A percentile compares a stretch with the other conserved stretches of the same genome.
phyloP scores from a whole-genome alignment of 129 eudicot species.

The Calendula officinalis region DNA sequence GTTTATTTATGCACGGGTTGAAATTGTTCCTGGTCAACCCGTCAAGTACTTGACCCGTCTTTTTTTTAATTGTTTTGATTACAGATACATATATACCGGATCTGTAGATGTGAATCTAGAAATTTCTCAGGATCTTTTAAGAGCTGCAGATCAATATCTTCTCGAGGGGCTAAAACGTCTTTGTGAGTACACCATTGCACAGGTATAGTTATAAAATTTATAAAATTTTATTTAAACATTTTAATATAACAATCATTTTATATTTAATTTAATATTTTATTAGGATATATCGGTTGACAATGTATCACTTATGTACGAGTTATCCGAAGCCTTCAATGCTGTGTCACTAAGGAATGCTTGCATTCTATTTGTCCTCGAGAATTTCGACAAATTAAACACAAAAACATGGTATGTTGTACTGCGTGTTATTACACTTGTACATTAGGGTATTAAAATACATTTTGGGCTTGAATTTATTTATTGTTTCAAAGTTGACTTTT shows the following conservation, averaged over 20 bases:
- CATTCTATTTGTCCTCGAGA: conserved; percentile 55
- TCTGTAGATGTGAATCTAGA: conserved; percentile 51
- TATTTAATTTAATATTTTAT: background rate
- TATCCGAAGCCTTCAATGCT: conserved; percentile 61
- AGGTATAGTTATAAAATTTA: conserved; percentile 30
- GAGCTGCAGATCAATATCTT: conserved; percentile 69
- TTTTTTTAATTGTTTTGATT: background rate
- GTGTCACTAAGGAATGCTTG: conserved; percentile 56
- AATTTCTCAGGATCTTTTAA: conserved; percentile 64
- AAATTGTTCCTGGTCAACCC: too few relatives aligned
- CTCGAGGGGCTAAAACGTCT: conserved; percentile 65
- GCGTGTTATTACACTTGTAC: background rate
- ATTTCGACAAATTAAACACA: conserved; percentile 45
- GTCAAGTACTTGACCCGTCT: background rate
- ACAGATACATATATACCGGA: conserved; percentile 64
- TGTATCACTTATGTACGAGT: conserved; percentile 55
- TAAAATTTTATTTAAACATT: too few relatives aligned
- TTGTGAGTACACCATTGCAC: conserved; percentile 63
- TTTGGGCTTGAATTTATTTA: too few relatives aligned
- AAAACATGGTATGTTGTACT: conserved; percentile 38
- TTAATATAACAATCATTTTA: too few relatives aligned
- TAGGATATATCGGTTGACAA: conserved; percentile 56
- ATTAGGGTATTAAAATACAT: background rate
- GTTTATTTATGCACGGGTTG: too few relatives aligned
- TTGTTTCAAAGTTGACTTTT: background rate